Percentiles rank a stretch among this genome's conserved stretches.
Conservation (phyloP, 352 stramenopile species). For the Peronosclerospora sorghi region DNA sequence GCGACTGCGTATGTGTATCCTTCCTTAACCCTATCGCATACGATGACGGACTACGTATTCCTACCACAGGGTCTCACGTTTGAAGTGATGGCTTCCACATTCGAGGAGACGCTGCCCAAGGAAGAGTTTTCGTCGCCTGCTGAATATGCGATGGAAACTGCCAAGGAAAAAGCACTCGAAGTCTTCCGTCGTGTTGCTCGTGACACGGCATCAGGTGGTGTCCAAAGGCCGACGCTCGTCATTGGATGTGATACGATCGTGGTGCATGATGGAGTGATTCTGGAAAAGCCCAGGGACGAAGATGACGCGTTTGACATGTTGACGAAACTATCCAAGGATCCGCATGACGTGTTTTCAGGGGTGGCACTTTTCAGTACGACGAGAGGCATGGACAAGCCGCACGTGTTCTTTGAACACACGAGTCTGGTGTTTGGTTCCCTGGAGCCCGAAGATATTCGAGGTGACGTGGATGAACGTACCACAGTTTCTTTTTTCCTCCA, state of each 20-base stretch:
- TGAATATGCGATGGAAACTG: slow-evolving; percentile 71
- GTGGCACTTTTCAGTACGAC: slow-evolving; percentile 61
- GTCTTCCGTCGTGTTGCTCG: slow-evolving; percentile 36
- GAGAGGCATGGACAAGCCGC: slow-evolving; percentile 29
- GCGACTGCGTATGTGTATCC: slow-evolving; percentile 48
- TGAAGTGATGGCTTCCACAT: slow-evolving; percentile 70
- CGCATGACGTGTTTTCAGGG: slow-evolving; percentile 83
- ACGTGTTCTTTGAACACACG: slow-evolving; percentile 67
- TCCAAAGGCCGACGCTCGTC: slow-evolving; percentile 25
- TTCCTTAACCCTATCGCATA: background rate
- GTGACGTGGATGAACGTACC: slow-evolving; percentile 14
- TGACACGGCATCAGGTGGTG: background rate
- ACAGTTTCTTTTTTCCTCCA: background rate
- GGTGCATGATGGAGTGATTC: slow-evolving; percentile 69
- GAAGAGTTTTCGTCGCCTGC: slow-evolving; percentile 50
- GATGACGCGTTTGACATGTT: slow-evolving; percentile 78
- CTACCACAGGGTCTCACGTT: slow-evolving; percentile 45
- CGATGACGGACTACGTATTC: background rate
- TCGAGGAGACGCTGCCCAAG: slow-evolving; percentile 77
- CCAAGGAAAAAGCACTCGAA: slow-evolving; percentile 66
- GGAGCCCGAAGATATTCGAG: slow-evolving; percentile 46
- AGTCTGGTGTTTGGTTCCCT: slow-evolving; percentile 44
- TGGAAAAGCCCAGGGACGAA: slow-evolving; percentile 84
- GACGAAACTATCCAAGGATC: slow-evolving; percentile 43
- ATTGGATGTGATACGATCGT: slow-evolving; percentile 87